phyloP scores from a whole-genome alignment of 2,329 filamentous ascomycete species.

The Shiraia bambusicola region DNA sequence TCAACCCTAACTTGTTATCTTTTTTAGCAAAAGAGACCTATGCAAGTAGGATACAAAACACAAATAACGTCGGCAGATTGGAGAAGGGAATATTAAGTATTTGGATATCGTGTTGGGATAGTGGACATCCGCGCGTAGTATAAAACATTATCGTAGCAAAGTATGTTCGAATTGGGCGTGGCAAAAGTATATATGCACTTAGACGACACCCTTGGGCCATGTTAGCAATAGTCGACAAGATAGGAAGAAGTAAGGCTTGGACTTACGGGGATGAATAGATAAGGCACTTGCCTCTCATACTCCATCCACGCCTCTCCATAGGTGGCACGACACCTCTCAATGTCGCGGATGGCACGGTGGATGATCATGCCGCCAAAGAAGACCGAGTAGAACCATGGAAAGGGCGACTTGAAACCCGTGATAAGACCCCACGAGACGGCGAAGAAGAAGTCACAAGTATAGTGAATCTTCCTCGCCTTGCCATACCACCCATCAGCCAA shows the following conservation, averaged over 20 bases:
- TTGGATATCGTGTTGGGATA: no score
- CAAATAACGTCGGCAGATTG: no score
- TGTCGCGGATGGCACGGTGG: constrained; percentile 75
- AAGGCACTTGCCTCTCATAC: constrained; percentile 78
- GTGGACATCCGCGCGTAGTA: no score
- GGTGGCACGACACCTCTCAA: constrained; percentile 71
- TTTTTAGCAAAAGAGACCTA: no score
- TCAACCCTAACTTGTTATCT: no score
- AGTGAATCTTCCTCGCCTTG: constrained; percentile 76
- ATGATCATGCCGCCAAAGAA: constrained; percentile 81
- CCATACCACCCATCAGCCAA: constrained; percentile 80
- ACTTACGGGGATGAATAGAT: constrained; percentile 74
- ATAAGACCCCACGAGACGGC: constrained; percentile 78
- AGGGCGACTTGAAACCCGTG: constrained; percentile 76
- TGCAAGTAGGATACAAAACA: no score
- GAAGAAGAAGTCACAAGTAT: constrained; percentile 78
- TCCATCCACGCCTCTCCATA: constrained; percentile 81
- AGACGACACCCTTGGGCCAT: constrained; percentile 12
- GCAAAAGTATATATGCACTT: constrained; percentile 1
- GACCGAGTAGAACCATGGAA: constrained; percentile 85
- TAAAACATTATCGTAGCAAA: no score
- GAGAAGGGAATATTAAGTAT: no score
- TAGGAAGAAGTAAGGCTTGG: not conserved
- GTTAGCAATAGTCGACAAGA: not conserved
- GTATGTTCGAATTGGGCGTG: no score